Base-by-base conservation (phyloP, 768 basidiomycete genomes). In the Xerocomellus chrysenteron region DNA sequence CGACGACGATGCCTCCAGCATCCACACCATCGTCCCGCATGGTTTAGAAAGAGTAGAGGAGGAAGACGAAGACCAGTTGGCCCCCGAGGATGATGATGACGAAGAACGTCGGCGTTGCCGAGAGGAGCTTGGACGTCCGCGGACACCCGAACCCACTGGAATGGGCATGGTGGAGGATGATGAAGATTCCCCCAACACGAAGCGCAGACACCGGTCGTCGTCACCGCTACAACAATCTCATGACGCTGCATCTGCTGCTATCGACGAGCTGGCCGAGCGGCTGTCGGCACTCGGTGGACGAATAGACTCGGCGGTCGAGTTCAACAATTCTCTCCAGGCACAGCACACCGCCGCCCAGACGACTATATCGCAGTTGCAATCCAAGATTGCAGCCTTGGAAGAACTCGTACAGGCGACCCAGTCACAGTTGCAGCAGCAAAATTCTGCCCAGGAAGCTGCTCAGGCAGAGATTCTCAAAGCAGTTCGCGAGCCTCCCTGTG, bases 341-440 rank as follows among this genome's bases (percentile, higher is more conserved):
- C 91, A 95, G 67, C 94, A 97, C 59, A 68, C 80, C 2, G 80
- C 82, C 4, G 91, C 94, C 2, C 89, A 92, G 66, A 74, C 72
- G n/a, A 90, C 86, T 5, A 93, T 94, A 58, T 76, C 75, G 16
- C 74, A 75, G 1, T 73, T 93, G 24, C 88, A 93, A 66, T 73
- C 76, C 17, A 92, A 92, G 62, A 87, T 94, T 4, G 71, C 68
- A 8, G 65, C 77, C 2, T 73, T 94, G n/a, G 92, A 94, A 71
- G 79, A 75, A 17, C 71, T 85, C n/a, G 81, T 91, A 0, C 78
- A 87, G 37, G 71, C 73, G 21, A 79, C 75, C 2, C 77, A 78
- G 46, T 58, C 64, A 13, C 77, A 80, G 19, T 61, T 76, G n/a
- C 74, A 74, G 32, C 62, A 71, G 24, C 76, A 78, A 49, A 69